Conservation (phyloP, 2,329 filamentous ascomycete genomes). For the Stylonectria norvegica region DNA sequence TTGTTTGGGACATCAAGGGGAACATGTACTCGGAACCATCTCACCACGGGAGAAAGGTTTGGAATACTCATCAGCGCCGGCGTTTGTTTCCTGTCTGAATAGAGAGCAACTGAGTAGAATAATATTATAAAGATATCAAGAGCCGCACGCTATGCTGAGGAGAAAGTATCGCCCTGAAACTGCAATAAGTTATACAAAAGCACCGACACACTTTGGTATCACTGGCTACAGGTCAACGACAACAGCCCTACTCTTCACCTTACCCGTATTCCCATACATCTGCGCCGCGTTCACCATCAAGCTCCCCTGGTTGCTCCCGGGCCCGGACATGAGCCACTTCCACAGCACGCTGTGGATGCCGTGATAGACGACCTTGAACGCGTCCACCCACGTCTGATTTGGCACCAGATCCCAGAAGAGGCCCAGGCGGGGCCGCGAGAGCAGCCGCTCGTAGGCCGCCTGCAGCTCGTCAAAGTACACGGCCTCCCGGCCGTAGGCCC, state of each 20-base stretch:
- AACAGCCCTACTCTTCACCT: conserved; percentile 39
- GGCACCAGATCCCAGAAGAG: conserved; percentile 46
- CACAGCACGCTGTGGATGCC: conserved; percentile 48
- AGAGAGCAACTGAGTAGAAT: neutral
- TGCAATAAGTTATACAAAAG: too few relatives aligned
- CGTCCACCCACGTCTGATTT: conserved; percentile 44
- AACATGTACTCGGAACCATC: too few relatives aligned
- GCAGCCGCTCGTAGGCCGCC: conserved; percentile 64
- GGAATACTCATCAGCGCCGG: neutral
- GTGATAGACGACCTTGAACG: conserved; percentile 41
- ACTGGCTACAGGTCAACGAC: conserved; percentile 33
- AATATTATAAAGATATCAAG: neutral
- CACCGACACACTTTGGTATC: too few relatives aligned
- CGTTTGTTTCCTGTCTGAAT: neutral
- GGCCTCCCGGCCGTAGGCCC: conserved; percentile 64
- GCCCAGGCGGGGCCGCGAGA: conserved; percentile 42
- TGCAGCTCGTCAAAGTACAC: conserved; percentile 75
- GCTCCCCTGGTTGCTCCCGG: conserved; percentile 46
- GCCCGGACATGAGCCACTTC: conserved; percentile 56
- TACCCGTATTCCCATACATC: conserved; percentile 52
- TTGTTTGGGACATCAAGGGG: too few relatives aligned
- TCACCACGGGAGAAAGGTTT: neutral
- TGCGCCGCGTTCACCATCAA: conserved; percentile 57
- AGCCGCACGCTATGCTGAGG: neutral
- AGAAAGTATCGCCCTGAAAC: neutral